Evolutionary conservation across 192 early-diverging fungal genomes (phyloP), one percentile per base, ranked within the genome.

Genomic region (Coemansia sp.): DNA sequence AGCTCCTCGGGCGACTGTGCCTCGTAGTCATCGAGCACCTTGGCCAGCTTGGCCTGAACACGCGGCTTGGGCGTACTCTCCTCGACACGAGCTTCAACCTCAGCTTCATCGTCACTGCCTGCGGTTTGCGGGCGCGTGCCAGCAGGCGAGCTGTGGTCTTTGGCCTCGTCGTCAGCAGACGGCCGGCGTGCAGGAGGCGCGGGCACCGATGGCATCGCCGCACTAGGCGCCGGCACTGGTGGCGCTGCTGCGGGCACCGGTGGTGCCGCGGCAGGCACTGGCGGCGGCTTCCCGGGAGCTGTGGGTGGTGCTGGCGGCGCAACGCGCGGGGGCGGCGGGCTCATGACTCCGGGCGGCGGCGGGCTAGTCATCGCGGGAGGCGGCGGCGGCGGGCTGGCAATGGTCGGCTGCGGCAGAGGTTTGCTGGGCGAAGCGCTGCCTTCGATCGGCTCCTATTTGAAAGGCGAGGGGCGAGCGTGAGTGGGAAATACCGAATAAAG

Each of bases 21-120:
- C 39, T 83, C 85, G 55, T 88, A 90, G 75, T 90, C 88, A 52
- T 84, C 75, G 31, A 85, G 65, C 7, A 90, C 81, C 42, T 80
- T 68, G 36, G 87, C 87, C 28, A 86, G 62, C 29, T 52, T 61
- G 52, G 74, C 51, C 17, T 53, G 20, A 7, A 19, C 60, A 17
- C 63, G 63, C 8, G 60, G 12, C 46, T 59, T 67, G 21, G 21
- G 22, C 21, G 4, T 12, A 9, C 8, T 17, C 14, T 35, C 36
- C n/a, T 52, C 35, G 32, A 8, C 49, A 9, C 8, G n/a, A n/a
- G n/a, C 47, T 29, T 64, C 15, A 8, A 17, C 43, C 4, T 11
- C 43, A 15, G 14, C 43, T 6, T 45, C 43, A 20, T 26, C 43
- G 2, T 45, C 43, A 11, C 43, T 45, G 12, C 12, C 42, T 14